Base-by-base conservation (phyloP, 441 rosid species). In the Arabidopsis hybrid region DNA sequence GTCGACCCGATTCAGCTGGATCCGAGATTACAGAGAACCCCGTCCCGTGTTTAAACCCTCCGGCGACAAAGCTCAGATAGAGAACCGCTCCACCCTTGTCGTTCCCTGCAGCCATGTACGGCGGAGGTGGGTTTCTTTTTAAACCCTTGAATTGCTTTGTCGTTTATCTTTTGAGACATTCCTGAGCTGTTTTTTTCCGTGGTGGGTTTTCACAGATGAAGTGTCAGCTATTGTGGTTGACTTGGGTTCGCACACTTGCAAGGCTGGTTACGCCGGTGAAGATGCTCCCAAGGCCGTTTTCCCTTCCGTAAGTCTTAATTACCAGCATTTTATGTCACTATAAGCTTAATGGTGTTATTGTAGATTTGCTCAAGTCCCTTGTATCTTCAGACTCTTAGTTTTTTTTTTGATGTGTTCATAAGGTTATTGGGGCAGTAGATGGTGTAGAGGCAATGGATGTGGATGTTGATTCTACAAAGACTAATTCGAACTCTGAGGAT, bases 251-350 rank as follows among this genome's bases (percentile, higher is more conserved):
- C 98, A 93, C 85, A 93, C 98, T 77, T 96, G 98, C 84, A 96
- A 96, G 70, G 99, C 99, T 63, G 99, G 99, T 62, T 96, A 93
- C 76, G 99, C 99, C 3, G 99, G 98, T 4, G 99, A 96, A 83
- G 99, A 96, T 86, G 97, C 97, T 77, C 99, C 99, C 39, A 96
- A 96, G 76, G 99, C 99, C 38, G 99, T 96, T 4, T 96, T 96
- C 52, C 98, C 99, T 69, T 92, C 99, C 47, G 98, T 93, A 74
- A 88, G 93, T 36, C 26, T 36, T 47, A 34, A 45, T 72, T 52
- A 21, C 39, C 17, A 46, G 40, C 80, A 57, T 60, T 66, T 65
- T 29, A 7, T 36, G 61, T 70, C 56, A 5, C 57, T 31, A 14
- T 38, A 8, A 61, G 65, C 66, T 36, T 47, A 34, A 7, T 52